Conservation (phyloP, 2,329 filamentous ascomycete genomes). For the Beauveria varroae region DNA sequence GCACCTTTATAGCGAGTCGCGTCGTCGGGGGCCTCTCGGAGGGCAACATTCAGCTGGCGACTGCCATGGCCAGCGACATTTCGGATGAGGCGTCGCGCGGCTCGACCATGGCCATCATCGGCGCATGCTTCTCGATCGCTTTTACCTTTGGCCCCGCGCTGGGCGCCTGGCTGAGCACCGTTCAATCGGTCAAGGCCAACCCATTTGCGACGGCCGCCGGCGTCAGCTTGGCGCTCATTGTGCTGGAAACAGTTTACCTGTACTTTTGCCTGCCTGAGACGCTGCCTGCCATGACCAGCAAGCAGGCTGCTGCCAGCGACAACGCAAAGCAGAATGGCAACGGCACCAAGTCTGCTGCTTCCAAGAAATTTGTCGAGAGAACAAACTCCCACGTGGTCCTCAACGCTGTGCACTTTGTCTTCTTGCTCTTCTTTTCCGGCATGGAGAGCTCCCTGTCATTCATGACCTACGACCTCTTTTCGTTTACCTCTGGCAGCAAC, state of each 20-base stretch:
- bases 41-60: slow-evolving; percentile 93
- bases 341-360: slow-evolving; percentile 17
- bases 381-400: slow-evolving; percentile 81
- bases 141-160: slow-evolving; percentile 95
- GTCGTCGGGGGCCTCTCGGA: slow-evolving; percentile 90
- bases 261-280: slow-evolving; percentile 85
- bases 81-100: slow-evolving; percentile 78
- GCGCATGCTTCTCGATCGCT: slow-evolving; percentile 91
- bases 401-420: slow-evolving; percentile 79
- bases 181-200: slow-evolving; percentile 74
- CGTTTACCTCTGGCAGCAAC: slow-evolving; percentile 70
- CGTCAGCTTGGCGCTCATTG: slow-evolving; percentile 76
- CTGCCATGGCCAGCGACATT: slow-evolving; percentile 93
- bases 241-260: slow-evolving; percentile 81
- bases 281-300: slow-evolving; percentile 49
- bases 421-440: slow-evolving; percentile 93
- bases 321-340: slow-evolving; percentile 16
- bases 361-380: slow-evolving; percentile 30
- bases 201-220: slow-evolving; percentile 90
- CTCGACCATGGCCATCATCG: slow-evolving; percentile 91
- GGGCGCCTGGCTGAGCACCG: slow-evolving; percentile 74
- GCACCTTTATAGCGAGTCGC: slow-evolving; percentile 89
- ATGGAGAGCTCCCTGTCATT: slow-evolving; percentile 98
- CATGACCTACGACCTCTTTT: slow-evolving; percentile 92
- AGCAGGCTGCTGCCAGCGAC: slow-evolving; percentile 14